Evolutionary conservation across 768 basidiomycete species (phyloP), one percentile per base, ranked within the genome.

Genomic region (Clavulina sp.): DNA sequence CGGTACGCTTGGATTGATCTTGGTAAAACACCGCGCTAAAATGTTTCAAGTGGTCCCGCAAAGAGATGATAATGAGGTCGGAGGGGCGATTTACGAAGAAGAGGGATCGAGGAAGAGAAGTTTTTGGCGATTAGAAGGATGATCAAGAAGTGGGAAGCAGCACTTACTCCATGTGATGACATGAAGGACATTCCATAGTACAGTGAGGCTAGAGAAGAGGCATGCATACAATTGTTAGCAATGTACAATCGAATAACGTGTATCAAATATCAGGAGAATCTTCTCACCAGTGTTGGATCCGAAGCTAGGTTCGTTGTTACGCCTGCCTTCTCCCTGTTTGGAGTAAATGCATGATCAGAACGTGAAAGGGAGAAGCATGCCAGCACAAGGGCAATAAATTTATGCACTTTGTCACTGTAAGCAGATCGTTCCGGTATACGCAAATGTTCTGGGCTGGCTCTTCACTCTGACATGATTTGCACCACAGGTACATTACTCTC

Each of bases 1-100:
- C 88, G 60, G 87, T 88, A 51, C 93, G 81, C 63, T 93, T 92
- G 18, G 89, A 95, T 64, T 97, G 93, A 65, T 96, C 93, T 65
- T 96, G 93, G 65, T 84, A 97, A 62, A 85, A 77, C 3, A 97
- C 92, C 48, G 87, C 78, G 61, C 92, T 97, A n/a, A n/a, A n/a
- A n/a, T 60, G n/a, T 56, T 48, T 43, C 19, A 52, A 52, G 50
- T 26, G 49, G 30, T 52, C 44, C 57, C 28, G 49, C 50, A 5
- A n/a, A 32, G 43, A 26, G 34, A n/a, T n/a, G n/a, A n/a, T n/a
- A n/a, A n/a, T n/a, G n/a, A n/a, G 44, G 41, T 5, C 9, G 53
- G 34, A 49, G 38, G 23, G 41, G 41, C 32, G 43, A 36, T 44
- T 36, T 29, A 40, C 31, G 23, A 41, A 28, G 16, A 41, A 38